Evolutionary conservation across 768 basidiomycete genomes (phyloP).

Genomic region (Mycena vulgaris): DNA sequence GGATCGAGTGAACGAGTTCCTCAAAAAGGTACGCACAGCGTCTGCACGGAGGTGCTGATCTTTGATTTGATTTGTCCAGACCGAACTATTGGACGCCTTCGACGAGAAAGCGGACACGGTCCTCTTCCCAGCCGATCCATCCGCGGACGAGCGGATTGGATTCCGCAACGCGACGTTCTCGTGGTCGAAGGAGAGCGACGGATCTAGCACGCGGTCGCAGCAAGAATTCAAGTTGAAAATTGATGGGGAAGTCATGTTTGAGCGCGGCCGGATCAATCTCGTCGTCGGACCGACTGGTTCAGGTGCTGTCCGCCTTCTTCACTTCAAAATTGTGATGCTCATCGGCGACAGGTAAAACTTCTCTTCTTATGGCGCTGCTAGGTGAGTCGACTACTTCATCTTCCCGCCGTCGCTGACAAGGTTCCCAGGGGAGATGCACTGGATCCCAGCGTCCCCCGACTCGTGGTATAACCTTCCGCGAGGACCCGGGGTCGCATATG

Average conservation of each 20-base stretch:
- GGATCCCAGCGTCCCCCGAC: conserved; percentile 61
- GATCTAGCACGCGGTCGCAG: conserved; percentile 52
- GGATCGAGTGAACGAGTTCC: conserved; percentile 63
- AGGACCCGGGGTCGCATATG: conserved; percentile 79
- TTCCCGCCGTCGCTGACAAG: not conserved
- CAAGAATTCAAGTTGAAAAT: conserved; percentile 66
- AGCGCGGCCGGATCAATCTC: conserved; percentile 67
- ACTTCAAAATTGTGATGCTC: conserved; percentile 36
- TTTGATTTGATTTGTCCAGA: conserved; percentile 42
- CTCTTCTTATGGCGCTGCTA: conserved; percentile 71
- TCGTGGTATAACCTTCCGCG: conserved; percentile 82
- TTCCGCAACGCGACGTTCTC: conserved; percentile 68
- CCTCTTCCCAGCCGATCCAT: conserved; percentile 44
- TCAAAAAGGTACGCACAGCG: conserved; percentile 54
- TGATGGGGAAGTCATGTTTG: conserved; percentile 65
- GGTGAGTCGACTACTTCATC: conserved; percentile 40
- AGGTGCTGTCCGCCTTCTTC: not conserved
- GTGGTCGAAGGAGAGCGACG: conserved; percentile 60
- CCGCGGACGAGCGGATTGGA: conserved; percentile 56
- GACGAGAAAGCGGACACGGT: not conserved
- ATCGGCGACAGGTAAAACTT: conserved; percentile 67
- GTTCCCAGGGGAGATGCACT: conserved; percentile 78
- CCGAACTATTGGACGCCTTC: conserved; percentile 60
- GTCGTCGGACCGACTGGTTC: conserved; percentile 72
- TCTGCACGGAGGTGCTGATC: conserved; percentile 68